A percentile compares a stretch with the other conserved stretches of the same genome.
phyloP scores from a whole-genome alignment of 2,329 filamentous ascomycete species.

The Lachnellula willkommii region DNA sequence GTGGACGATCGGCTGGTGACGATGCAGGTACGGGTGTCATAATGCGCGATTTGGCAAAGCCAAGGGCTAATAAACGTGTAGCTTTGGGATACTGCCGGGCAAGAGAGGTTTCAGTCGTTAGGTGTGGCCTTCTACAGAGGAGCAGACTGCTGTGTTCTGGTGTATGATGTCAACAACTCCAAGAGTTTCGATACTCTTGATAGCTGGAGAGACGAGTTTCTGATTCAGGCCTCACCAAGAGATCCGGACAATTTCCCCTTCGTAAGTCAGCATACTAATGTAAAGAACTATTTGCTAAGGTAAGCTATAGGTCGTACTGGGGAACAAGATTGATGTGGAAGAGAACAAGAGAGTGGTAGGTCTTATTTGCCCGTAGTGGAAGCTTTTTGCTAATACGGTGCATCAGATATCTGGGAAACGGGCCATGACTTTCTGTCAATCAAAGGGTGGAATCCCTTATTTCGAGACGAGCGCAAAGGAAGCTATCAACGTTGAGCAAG shows the following conservation, averaged over 20 bases:
- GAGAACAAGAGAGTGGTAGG: constrained; percentile 89
- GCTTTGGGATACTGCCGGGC: constrained; percentile 97
- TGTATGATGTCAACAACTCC: constrained; percentile 98
- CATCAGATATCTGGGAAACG: constrained; percentile 83
- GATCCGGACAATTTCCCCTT: constrained; percentile 98
- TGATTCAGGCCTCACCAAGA: constrained; percentile 93
- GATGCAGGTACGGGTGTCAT: constrained; percentile 68
- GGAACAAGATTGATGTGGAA: constrained; percentile 98
- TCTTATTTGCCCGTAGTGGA: too few species aligned
- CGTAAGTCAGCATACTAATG: constrained; percentile 50
- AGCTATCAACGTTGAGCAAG: constrained; percentile 93
- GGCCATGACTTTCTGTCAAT: constrained; percentile 95
- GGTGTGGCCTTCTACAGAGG: constrained; percentile 97
- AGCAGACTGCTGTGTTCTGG: constrained; percentile 94
- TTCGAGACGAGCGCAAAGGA: constrained; percentile 99
- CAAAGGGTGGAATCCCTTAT: constrained; percentile 94
- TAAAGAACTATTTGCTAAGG: constrained; percentile 2
- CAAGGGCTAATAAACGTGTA: constrained; percentile 42
- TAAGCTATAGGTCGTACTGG: constrained; percentile 69
- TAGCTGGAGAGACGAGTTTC: constrained; percentile 96
- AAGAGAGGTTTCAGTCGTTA: constrained; percentile 95
- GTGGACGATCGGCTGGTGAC: constrained; percentile 97
- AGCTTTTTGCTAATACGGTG: constrained; percentile 19
- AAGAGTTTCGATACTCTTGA: constrained; percentile 99
- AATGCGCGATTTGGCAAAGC: neutral